A percentile compares a stretch with the other conserved stretches of the same genome.
phyloP scores from a whole-genome alignment of 1,284 basidiomycete species.

The Erythrobasidium hasegawianum region DNA sequence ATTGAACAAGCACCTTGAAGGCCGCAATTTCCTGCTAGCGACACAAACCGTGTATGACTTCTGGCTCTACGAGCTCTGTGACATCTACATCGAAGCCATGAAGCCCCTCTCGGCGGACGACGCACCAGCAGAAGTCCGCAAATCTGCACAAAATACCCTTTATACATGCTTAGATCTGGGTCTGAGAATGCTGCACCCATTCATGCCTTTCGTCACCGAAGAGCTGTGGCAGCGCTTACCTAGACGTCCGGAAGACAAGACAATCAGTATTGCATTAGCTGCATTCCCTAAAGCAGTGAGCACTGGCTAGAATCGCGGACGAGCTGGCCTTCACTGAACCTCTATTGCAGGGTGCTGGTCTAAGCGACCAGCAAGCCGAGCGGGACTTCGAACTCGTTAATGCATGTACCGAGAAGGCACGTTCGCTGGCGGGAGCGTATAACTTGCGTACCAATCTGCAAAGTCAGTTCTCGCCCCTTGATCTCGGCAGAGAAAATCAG shows the following conservation, averaged over 20 bases:
- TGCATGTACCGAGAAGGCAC: constrained; percentile 68
- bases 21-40: constrained; percentile 88
- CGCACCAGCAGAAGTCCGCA: constrained; percentile 58
- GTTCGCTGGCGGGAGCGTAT: constrained; percentile 86
- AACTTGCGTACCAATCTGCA: constrained; percentile 84
- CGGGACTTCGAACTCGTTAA: constrained; percentile 85
- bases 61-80: constrained; percentile 98
- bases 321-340: no score
- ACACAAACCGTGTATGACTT: constrained; percentile 84
- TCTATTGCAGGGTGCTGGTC: constrained; percentile 58
- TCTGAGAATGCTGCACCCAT: constrained; percentile 85
- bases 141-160: constrained; percentile 89
- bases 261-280: constrained; percentile 84
- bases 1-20: constrained; percentile 70
- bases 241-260: constrained; percentile 71
- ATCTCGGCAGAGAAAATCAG: no score
- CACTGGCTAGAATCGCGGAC: no score
- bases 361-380: constrained; percentile 70
- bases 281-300: constrained; percentile 74
- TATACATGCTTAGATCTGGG: constrained; percentile 93
- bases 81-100: constrained; percentile 98
- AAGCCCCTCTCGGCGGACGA: constrained; percentile 88
- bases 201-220: constrained; percentile 99
- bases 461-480: constrained; percentile 54
- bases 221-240: constrained; percentile 97